Evolutionary conservation across 2,329 filamentous ascomycete genomes (phyloP), one percentile per base, ranked within the genome.

Genomic region (Penicillium sp.): DNA sequence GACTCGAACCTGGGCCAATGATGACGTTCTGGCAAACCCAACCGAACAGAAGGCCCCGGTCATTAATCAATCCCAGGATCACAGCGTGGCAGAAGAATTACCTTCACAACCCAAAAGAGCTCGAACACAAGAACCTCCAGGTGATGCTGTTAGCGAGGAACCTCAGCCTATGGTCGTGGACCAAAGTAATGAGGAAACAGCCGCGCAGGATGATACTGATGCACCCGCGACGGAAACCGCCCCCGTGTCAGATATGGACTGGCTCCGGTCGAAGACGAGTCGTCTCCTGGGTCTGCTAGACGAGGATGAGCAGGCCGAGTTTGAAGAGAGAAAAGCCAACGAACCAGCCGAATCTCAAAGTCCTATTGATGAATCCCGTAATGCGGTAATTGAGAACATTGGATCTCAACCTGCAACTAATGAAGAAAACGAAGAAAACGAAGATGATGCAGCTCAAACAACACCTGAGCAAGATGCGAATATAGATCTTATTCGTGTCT

Each of bases 201-300:
- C 36, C 35, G 45, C 51, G 18, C 41, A 54, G 15, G 48, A 54
- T 17, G 44, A 47, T 7, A 36, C 44, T 18, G 48, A 57, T 29
- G 50, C 54, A 17, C 30, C 45, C 43, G 57, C 53, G 37, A 29
- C 45, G 42, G 56, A 53, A 40, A 57, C 62, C 16, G 59, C 59
- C 21, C 63, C 64, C 20, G 62, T 69, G 31, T 83, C 84, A 15
- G 89, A 96, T 67, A 81, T 84, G 45, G 90, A 97, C 65, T 98
- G 93, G 93, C 74, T 96, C 53, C 82, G 91, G 42, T 91, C 86
- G 48, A 81, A 86, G 53, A 97, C 90, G 10, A 96, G 84, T 67
- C 80, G 91, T 56, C 72, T 94, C 33, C 75, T 96, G 35, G 93
- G 91, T 62, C 73, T 97, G 18, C 75, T 90, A 38, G 87, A 94